A percentile compares a stretch with the other conserved stretches of the same genome.
phyloP scores from a whole-genome alignment of 1,284 basidiomycete species.

The Gymnopus androsaceus region DNA sequence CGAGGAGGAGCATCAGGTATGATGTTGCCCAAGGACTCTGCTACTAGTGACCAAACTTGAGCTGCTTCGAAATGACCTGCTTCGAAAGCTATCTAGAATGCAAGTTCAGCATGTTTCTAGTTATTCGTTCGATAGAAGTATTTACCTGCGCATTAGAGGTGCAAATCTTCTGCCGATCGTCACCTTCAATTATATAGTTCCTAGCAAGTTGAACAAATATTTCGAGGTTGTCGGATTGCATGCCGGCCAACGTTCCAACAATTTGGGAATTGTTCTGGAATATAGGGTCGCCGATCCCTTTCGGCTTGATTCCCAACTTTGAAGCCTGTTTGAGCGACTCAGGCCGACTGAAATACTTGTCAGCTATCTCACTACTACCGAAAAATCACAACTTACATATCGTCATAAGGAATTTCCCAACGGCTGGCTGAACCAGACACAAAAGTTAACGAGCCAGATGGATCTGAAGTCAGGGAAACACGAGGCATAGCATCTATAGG shows the following conservation, averaged over 20 bases:
- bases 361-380: neutral
- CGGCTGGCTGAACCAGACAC: conserved; percentile 57
- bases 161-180: conserved; percentile 52
- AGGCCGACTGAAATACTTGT: conserved; percentile 43
- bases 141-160: conserved; percentile 60
- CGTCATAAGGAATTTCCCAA: conserved; percentile 85
- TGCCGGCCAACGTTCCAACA: conserved; percentile 49
- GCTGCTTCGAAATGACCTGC: conserved; percentile 64
- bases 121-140: neutral
- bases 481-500: conserved; percentile 75
- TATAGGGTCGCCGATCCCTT: conserved; percentile 53
- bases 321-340: conserved; percentile 39
- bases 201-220: conserved; percentile 66
- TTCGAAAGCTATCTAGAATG: conserved; percentile 56
- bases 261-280: conserved; percentile 53
- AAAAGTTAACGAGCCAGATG: conserved; percentile 69
- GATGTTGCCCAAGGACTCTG: conserved; percentile 55
- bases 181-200: conserved; percentile 65
- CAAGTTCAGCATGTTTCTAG: neutral
- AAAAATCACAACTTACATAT: conserved; percentile 58
- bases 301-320: conserved; percentile 42
- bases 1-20: conserved; percentile 35
- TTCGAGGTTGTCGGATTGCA: conserved; percentile 43
- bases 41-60: conserved; percentile 71
- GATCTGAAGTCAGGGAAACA: conserved; percentile 69